Base-by-base conservation (phyloP, 805 yeast species). In the Pichia paraexigua region DNA sequence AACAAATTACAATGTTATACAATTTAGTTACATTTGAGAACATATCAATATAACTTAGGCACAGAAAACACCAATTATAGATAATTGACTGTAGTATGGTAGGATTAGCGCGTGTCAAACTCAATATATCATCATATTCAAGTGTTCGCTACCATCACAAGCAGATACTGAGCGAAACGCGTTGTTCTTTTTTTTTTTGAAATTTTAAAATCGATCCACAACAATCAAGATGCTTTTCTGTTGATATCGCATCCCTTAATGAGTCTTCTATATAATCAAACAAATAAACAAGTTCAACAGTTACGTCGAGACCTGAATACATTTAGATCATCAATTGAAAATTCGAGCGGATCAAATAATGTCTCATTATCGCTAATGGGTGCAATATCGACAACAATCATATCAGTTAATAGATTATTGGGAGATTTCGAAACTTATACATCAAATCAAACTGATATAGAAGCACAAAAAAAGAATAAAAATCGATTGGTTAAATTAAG, bases 181-280 rank as follows among this genome's bases (percentile, higher is more conserved):
- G 42, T 35, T 24, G 18, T 24, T 46, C 21, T 35, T 45, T 35
- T 17, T 12, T 32, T 46, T 46, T 32, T 35, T 30, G 2, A 30
- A 30, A 30, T 17, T 35, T 17, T 2, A n/a, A n/a, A n/a, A 35
- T 35, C 11, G 39, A 5, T 15, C n/a, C n/a, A 18, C 10, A 22
- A 3, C 10, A 45, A 18, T 30, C 39, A n/a, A 25, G 17, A 13
- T 30, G 17, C n/a, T 30, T 30, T 30, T 30, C 10, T 35, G 17
- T 35, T 13, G 15, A 2, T 17, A 7, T 35, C 17, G 4, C 2
- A 17, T 5, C 20, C 10, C 9, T 5, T 22, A 18, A 51, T 51
- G 98, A 91, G 90, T 69, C 83, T 96, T 27, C 73, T 91, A 48
- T 89, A 85, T 70, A 92, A 88, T 69, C 95, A 88, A 66, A 97